Evolutionary conservation across 345 rosid species (phyloP), one percentile per base, ranked within the genome.

Genomic region (Turritis glabra): DNA sequence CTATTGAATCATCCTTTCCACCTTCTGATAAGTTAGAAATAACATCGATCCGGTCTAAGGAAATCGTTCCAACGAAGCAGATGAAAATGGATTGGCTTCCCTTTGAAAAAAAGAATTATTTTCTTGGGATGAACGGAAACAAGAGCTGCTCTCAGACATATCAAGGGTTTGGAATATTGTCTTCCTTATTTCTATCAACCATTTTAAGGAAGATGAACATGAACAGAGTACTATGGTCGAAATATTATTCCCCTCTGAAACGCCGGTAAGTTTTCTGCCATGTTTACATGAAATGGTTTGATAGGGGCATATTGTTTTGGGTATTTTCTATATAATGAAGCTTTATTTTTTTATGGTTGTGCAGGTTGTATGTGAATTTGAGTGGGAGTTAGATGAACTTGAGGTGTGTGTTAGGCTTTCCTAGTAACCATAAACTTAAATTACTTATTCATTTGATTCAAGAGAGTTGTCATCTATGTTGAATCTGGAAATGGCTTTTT

Each of bases 41-140:
- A 62, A 89, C 85, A 59, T 94, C 96, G 13, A 91, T 94, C 80
- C 97, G 88, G 79, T 87, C 67, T 21, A 97, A 94, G 80, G 97
- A 89, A 80, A 89, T 91, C 76, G 64, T 94, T 82, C 97, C 97
- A n/a, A 91, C 91, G 98, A 91, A 85, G 71, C 79, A 87, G 73
- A 94, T 94, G 98, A 87, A 94, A 80, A 94, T 94, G 98, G 96
- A 84, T 60, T 91, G 98, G 98, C 81, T 87, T 73, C 98, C 98
- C 2, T 93, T n/a, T n/a, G n/a, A n/a, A n/a, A n/a, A n/a, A n/a
- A n/a, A n/a, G n/a, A n/a, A n/a, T n/a, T n/a, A n/a, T n/a, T n/a
- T n/a, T n/a, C n/a, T n/a, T n/a, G n/a, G n/a, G n/a, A n/a, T n/a
- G n/a, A n/a, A n/a, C n/a, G n/a, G n/a, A n/a, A n/a, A n/a, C n/a